Conservation (phyloP, 345 rosid genomes). For the Melastoma malabathricum region DNA sequence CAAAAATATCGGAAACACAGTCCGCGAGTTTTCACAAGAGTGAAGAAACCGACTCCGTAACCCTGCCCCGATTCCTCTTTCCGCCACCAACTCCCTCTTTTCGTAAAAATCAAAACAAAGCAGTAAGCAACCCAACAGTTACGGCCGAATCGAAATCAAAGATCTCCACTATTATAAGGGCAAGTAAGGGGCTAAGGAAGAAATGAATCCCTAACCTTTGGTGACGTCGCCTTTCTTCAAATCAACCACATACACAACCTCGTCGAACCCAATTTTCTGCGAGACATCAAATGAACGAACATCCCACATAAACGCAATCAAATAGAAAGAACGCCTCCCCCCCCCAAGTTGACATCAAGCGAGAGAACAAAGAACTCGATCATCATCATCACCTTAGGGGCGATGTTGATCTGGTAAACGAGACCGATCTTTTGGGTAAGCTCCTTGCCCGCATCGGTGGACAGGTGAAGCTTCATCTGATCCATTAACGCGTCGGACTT, state of each 20-base stretch:
- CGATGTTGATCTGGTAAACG: slow-evolving; percentile 79
- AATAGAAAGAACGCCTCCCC: background rate
- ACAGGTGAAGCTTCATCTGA: slow-evolving; percentile 51
- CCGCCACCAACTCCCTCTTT: no score
- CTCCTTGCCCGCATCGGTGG: slow-evolving; percentile 57
- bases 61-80: no score
- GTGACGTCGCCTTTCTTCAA: slow-evolving; percentile 85
- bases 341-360: background rate
- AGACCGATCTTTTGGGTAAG: slow-evolving; percentile 59
- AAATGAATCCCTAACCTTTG: slow-evolving; percentile 45
- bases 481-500: slow-evolving; percentile 68
- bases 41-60: no score
- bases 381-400: slow-evolving; percentile 50
- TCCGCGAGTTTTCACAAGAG: no score
- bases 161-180: no score
- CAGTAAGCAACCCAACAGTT: no score
- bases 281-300: background rate
- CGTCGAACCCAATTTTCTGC: slow-evolving; percentile 84
- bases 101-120: no score
- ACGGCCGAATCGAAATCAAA: no score
- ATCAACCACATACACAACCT: slow-evolving; percentile 62
- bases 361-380: background rate
- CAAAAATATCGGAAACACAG: no score
- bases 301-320: background rate
- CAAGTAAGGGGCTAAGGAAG: no score